Conservation (phyloP, 2,329 filamentous ascomycete genomes). For the Exophiala aquamarina region DNA sequence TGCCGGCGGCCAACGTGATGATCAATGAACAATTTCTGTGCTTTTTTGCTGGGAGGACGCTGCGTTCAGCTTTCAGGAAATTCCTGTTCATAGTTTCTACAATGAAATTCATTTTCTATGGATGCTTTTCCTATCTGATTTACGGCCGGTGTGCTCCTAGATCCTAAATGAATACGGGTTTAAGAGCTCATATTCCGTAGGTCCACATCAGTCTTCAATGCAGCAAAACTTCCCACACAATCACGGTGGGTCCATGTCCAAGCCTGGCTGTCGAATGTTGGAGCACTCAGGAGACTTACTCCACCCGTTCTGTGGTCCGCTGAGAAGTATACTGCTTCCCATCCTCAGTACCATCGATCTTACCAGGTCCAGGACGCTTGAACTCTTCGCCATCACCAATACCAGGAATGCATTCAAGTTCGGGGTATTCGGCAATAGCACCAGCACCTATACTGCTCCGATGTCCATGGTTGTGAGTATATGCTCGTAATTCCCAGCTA, state of each 20-base stretch:
- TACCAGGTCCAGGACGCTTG: neutral
- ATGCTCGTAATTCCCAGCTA: conserved; percentile 22
- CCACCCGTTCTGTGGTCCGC: neutral
- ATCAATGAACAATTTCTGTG: too few relatives aligned
- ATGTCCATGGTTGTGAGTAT: conserved; percentile 21
- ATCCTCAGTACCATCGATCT: conserved; percentile 7
- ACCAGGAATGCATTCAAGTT: conserved; percentile 25
- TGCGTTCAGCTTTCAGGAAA: too few relatives aligned
- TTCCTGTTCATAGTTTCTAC: too few relatives aligned
- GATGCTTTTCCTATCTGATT: too few relatives aligned
- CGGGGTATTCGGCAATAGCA: conserved; percentile 23
- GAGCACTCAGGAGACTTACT: neutral
- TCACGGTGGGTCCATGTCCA: conserved; percentile 18
- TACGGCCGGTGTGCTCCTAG: too few relatives aligned
- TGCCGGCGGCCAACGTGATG: too few relatives aligned
- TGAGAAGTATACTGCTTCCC: neutral
- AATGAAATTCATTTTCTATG: too few relatives aligned
- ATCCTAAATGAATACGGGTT: too few relatives aligned
- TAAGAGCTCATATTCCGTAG: too few relatives aligned
- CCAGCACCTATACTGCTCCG: conserved; percentile 24
- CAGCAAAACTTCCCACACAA: conserved; percentile 23
- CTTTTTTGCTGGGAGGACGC: too few relatives aligned
- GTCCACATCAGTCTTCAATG: conserved; percentile 18
- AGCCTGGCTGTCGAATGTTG: conserved; percentile 4
- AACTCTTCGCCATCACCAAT: neutral